These are phyloP conservation scores for Hypoxylon sp. DNA, from an alignment of 2,329 filamentous ascomycete genomes.

Conservation along the genomic window DNA sequence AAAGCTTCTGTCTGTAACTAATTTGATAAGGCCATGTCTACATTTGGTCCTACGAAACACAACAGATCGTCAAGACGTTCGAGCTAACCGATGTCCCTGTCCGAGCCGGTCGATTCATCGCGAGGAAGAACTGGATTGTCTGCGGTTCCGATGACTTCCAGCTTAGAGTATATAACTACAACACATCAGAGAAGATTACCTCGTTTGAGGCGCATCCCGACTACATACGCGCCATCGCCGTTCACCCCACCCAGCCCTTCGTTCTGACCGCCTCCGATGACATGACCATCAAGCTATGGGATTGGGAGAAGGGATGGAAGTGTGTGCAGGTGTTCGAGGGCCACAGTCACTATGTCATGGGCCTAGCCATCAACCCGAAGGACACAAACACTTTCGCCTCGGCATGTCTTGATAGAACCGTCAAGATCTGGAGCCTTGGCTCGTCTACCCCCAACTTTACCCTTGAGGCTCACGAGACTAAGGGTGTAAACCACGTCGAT, in stretches of 20 bases:
- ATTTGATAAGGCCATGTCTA: constrained; percentile 82
- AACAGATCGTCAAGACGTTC: constrained; percentile 97
- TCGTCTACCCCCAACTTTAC: constrained; percentile 96
- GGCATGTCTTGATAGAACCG: constrained; percentile 93
- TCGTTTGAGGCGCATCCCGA: constrained; percentile 97
- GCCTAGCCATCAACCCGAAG: constrained; percentile 95
- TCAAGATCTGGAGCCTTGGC: constrained; percentile 97
- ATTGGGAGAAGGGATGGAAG: constrained; percentile 99
- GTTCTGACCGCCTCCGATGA: constrained; percentile 96
- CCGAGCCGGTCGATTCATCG: constrained; percentile 93
- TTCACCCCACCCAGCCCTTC: constrained; percentile 95
- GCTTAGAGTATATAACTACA: constrained; percentile 95
- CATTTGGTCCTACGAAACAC: constrained; percentile 98
- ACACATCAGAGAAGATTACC: constrained; percentile 98
- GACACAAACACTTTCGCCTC: constrained; percentile 92
- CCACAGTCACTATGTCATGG: constrained; percentile 97
- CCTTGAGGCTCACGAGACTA: constrained; percentile 94
- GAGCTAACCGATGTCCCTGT: constrained; percentile 98
- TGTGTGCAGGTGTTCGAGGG: constrained; percentile 97
- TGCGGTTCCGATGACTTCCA: constrained; percentile 94
- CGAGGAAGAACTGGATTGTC: constrained; percentile 98
- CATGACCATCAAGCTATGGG: constrained; percentile 97
- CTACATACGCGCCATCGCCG: constrained; percentile 95
- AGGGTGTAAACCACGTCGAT: constrained; percentile 98
- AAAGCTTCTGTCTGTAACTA: constrained; percentile 24